A percentile compares a stretch with the other conserved stretches of the same genome.
These are phyloP conservation scores for Sporothrix pallida DNA, from an alignment of 2,329 filamentous ascomycete genomes.

Conservation along the genomic window DNA sequence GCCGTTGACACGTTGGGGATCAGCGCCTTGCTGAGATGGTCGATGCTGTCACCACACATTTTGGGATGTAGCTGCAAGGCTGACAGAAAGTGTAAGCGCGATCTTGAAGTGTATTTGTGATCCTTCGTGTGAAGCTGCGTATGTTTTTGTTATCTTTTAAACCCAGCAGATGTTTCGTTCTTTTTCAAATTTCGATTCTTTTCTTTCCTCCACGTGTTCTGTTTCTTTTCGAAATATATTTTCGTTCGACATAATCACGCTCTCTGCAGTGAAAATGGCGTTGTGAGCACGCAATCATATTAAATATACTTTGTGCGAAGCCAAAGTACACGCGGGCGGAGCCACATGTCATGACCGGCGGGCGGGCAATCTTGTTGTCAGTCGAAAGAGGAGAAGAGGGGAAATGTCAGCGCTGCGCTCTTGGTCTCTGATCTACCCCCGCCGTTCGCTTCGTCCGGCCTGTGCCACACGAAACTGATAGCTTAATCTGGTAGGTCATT, in stretches of 20 bases:
- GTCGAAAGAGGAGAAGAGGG: neutral
- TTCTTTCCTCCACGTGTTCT: neutral
- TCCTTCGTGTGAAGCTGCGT: neutral
- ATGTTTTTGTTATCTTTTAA: too few species aligned
- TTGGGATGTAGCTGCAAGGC: neutral
- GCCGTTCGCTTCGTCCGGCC: neutral
- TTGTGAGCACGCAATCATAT: conserved; percentile 26
- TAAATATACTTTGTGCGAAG: neutral
- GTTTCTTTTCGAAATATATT: neutral
- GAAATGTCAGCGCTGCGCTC: neutral
- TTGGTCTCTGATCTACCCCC: neutral
- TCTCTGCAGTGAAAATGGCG: neutral
- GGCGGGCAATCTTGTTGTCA: neutral
- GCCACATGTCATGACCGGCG: neutral
- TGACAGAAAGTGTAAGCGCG: neutral
- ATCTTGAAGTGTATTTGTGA: neutral
- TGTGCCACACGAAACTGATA: neutral
- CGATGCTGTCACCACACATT: conserved; percentile 34
- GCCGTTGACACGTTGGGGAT: conserved; percentile 23
- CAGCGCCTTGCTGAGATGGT: conserved; percentile 30
- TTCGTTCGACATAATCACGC: neutral
- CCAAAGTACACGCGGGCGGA: neutral
- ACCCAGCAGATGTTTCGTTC: neutral
- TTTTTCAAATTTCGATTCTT: neutral
- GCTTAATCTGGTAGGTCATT: neutral